Conservation (phyloP, 352 stramenopile genomes). For the Phytophthora chlamydospora region DNA sequence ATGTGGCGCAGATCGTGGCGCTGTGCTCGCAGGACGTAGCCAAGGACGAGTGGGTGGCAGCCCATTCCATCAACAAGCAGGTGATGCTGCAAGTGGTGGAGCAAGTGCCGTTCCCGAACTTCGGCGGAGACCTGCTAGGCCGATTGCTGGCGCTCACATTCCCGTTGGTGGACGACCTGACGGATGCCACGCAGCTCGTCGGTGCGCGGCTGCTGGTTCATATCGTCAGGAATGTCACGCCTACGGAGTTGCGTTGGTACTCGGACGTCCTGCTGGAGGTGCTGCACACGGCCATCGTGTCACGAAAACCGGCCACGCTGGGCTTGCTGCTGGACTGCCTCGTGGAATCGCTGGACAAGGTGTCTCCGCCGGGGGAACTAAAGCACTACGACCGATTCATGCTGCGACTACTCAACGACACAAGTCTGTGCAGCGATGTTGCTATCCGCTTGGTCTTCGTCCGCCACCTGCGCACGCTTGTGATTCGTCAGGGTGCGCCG, state of each 20-base stretch:
- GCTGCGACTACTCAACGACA: slow-evolving; percentile 66
- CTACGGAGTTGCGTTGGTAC: slow-evolving; percentile 85
- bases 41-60: slow-evolving; percentile 73
- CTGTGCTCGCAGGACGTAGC: slow-evolving; percentile 56
- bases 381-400: slow-evolving; percentile 74
- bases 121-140: slow-evolving; percentile 75
- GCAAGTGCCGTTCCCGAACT: slow-evolving; percentile 61
- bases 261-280: slow-evolving; percentile 77
- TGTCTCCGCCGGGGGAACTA: slow-evolving; percentile 61
- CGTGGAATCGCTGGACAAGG: slow-evolving; percentile 58
- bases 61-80: slow-evolving; percentile 53
- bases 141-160: slow-evolving; percentile 80
- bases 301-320: slow-evolving; percentile 60
- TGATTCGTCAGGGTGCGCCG: slow-evolving; percentile 60
- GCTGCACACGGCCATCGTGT: slow-evolving; percentile 67
- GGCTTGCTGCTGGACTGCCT: slow-evolving; percentile 68
- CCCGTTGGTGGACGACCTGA: slow-evolving; percentile 79
- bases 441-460: slow-evolving; percentile 64
- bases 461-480: slow-evolving; percentile 49
- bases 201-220: slow-evolving; percentile 68
- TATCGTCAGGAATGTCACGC: slow-evolving; percentile 64
- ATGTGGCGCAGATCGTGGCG: slow-evolving; percentile 44
- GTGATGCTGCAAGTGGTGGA: slow-evolving; percentile 60
- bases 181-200: slow-evolving; percentile 61
- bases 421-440: slow-evolving; percentile 68